Conservation (phyloP, 306 rosid species). For the Calophaca sinica region DNA sequence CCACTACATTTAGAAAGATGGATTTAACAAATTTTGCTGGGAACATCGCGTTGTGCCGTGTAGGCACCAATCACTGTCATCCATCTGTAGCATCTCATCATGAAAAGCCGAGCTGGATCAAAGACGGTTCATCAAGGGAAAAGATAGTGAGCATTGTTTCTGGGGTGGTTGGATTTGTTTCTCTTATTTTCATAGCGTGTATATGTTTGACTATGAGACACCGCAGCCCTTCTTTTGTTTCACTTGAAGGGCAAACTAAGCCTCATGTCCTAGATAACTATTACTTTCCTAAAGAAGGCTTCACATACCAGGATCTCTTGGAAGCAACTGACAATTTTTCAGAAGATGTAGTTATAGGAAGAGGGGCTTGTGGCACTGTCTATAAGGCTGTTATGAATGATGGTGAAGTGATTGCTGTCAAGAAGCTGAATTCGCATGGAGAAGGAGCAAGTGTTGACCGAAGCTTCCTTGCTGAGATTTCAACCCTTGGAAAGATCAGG, state of each 20-base stretch:
- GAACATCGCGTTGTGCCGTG: conserved; percentile 75
- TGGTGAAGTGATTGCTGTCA: conserved; percentile 78
- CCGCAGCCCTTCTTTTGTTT: conserved; percentile 50
- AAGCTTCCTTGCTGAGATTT: conserved; percentile 87
- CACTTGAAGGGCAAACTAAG: conserved; percentile 58
- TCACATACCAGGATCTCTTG: conserved; percentile 80
- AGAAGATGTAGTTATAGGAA: conserved; percentile 67
- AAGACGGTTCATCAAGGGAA: conserved; percentile 58
- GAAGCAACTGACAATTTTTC: conserved; percentile 81
- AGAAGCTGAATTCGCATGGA: conserved; percentile 76
- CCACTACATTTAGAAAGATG: conserved; percentile 74
- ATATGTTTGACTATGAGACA: conserved; percentile 63
- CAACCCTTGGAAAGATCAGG: conserved; percentile 88
- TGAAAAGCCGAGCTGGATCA: conserved; percentile 55
- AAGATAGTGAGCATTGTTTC: conserved; percentile 67
- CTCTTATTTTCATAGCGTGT: conserved; percentile 61
- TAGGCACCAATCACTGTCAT: conserved; percentile 59
- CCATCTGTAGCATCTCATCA: conserved; percentile 48
- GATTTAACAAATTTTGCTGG: conserved; percentile 73
- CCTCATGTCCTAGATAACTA: conserved; percentile 63
- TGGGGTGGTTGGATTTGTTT: conserved; percentile 59
- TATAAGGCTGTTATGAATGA: conserved; percentile 78
- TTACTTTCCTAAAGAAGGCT: conserved; percentile 86
- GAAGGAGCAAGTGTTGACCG: conserved; percentile 73
- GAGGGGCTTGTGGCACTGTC: conserved; percentile 93